A percentile compares a stretch with the other conserved stretches of the same genome.
phyloP scores from a whole-genome alignment of 2,329 filamentous ascomycete species.

The Penicillium sp. region DNA sequence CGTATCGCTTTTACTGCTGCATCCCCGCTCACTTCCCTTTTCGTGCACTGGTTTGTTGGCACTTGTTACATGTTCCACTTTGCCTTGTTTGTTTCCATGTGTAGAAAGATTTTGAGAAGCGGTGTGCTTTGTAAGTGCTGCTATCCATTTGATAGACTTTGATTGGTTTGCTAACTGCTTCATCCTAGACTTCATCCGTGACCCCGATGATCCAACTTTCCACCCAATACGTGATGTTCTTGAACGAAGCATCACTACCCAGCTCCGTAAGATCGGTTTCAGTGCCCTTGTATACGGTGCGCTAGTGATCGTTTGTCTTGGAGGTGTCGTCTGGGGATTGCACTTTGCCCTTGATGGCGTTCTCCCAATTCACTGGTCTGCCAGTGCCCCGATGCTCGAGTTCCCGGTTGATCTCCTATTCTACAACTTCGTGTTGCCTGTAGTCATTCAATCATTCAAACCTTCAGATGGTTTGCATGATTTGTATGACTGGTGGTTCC shows the following conservation, averaged over 20 bases:
- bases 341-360: conserved; percentile 66
- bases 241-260: conserved; percentile 86
- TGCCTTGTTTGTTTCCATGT: conserved; percentile 97
- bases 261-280: conserved; percentile 93
- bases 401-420: conserved; percentile 93
- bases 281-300: conserved; percentile 94
- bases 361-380: conserved; percentile 89
- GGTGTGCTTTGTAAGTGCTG: conserved; percentile 78
- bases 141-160: neutral
- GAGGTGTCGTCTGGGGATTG: conserved; percentile 93
- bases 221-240: conserved; percentile 96
- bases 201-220: conserved; percentile 97
- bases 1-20: conserved; percentile 74
- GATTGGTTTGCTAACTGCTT: conserved; percentile 1
- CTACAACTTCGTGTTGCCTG: conserved; percentile 93
- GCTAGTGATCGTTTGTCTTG: conserved; percentile 86
- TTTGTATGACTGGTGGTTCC: conserved; percentile 97
- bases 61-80: conserved; percentile 99
- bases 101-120: conserved; percentile 91
- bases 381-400: conserved; percentile 86
- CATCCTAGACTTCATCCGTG: conserved; percentile 80
- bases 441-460: conserved; percentile 79
- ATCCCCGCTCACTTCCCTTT: conserved; percentile 85
- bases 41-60: conserved; percentile 98
- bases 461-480: conserved; percentile 79